phyloP scores from a whole-genome alignment of 1,139 yeast genomes.

The Blastobotrys petasosporus region DNA sequence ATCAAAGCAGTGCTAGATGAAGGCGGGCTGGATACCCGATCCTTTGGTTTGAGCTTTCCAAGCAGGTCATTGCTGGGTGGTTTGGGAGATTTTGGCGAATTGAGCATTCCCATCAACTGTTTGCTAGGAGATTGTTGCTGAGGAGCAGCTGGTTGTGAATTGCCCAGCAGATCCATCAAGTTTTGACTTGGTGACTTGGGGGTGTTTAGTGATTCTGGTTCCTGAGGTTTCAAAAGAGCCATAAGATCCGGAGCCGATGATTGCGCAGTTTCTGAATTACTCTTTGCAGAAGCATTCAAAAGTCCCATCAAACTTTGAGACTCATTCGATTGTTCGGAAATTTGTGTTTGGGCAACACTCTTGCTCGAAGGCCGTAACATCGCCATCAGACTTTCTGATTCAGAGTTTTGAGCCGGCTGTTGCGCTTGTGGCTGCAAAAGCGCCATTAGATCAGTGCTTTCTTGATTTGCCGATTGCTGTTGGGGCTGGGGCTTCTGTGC shows the following conservation, averaged over 20 bases:
- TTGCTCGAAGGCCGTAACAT: conserved; percentile 7
- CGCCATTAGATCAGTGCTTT: conserved; percentile 14
- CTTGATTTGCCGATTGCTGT: not conserved
- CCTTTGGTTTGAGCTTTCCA: not conserved
- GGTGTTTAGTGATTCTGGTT: not conserved
- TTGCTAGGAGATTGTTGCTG: not conserved
- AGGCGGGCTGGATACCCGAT: not conserved
- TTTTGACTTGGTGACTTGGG: not conserved
- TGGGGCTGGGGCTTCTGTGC: not conserved
- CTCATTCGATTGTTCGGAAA: too few relatives aligned
- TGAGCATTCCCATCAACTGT: conserved; percentile 7
- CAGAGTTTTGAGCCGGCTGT: not conserved
- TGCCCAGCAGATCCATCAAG: conserved; percentile 1
- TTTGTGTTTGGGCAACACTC: too few relatives aligned
- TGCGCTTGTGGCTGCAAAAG: conserved; percentile 10
- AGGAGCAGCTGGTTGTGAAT: not conserved
- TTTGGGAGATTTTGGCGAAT: not conserved
- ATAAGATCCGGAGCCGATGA: not conserved
- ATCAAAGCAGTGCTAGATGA: conserved; percentile 5
- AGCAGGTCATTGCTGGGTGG: not conserved
- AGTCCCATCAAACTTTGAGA: too few relatives aligned
- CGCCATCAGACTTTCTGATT: conserved; percentile 6
- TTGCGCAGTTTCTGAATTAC: not conserved
- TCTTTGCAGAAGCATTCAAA: not conserved
- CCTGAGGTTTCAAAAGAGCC: not conserved